These are phyloP conservation scores for Durusdinium trenchii DNA, from an alignment of 73 alveolate genomes.

Conservation along the genomic window DNA sequence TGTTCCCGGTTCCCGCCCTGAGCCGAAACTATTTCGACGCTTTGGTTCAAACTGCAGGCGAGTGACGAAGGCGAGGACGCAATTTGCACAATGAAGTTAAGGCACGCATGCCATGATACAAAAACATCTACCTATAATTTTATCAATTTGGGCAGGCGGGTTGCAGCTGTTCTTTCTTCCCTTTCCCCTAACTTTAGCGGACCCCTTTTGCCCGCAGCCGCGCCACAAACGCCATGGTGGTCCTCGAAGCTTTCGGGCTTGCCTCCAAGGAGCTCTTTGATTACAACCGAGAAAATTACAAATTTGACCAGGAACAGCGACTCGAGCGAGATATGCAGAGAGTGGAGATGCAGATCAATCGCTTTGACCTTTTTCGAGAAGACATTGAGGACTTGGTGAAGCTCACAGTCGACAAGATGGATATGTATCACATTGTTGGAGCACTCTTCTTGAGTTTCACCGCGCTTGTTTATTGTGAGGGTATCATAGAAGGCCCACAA, in stretches of 20 bases:
- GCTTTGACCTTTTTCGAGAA: constrained; percentile 85
- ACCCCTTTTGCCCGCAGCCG: no score
- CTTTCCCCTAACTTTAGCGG: background rate
- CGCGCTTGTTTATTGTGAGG: constrained; percentile 81
- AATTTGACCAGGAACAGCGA: constrained; percentile 93
- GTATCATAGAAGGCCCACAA: constrained; percentile 64
- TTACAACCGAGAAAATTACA: constrained; percentile 91
- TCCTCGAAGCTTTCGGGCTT: constrained; percentile 76
- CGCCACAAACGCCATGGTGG: constrained; percentile 79
- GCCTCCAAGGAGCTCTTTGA: constrained; percentile 94
- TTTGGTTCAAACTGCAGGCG: no score
- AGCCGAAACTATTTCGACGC: no score
- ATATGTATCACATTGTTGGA: constrained; percentile 86
- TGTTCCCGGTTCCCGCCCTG: no score
- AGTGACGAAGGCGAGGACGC: no score
- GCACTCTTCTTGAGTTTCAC: constrained; percentile 78
- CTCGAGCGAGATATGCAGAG: constrained; percentile 79
- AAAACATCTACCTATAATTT: no score
- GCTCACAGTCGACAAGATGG: constrained; percentile 93
- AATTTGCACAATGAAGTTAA: no score
- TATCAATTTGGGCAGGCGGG: no score
- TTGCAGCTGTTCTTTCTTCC: background rate
- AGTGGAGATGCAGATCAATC: constrained; percentile 88
- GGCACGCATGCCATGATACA: no score
- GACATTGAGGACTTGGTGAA: constrained; percentile 86